Evolutionary conservation across 306 rosid genomes (phyloP).

Genomic region (Fragaria nilgerrensis): DNA sequence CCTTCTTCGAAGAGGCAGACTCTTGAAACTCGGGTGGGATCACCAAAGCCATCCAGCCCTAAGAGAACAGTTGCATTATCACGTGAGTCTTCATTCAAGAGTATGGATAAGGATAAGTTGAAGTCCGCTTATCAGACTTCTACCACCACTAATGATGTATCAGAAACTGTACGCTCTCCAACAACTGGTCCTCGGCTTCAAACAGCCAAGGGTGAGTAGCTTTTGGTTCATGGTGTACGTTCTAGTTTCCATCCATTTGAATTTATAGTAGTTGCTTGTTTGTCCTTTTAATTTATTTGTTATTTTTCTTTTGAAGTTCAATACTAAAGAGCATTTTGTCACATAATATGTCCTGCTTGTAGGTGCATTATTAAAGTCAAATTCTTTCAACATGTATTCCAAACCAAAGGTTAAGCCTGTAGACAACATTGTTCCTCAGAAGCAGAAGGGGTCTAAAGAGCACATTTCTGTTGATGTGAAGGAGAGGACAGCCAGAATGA

Average conservation of each 20-base stretch:
- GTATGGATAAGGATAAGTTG: slow-evolving; percentile 53
- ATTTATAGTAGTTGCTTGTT: neutral
- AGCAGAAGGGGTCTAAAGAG: slow-evolving; percentile 59
- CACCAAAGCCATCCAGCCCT: slow-evolving; percentile 70
- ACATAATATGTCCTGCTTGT: slow-evolving; percentile 16
- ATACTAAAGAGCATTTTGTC: neutral
- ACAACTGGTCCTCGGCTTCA: slow-evolving; percentile 42
- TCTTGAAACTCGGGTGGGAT: slow-evolving; percentile 53
- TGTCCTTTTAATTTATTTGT: neutral
- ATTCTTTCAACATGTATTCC: slow-evolving; percentile 59
- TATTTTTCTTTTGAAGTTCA: neutral
- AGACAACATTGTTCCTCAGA: slow-evolving; percentile 62
- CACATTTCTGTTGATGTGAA: slow-evolving; percentile 45
- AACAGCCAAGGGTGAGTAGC: slow-evolving; percentile 45
- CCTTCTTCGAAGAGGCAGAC: slow-evolving; percentile 62
- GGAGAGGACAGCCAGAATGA: slow-evolving; percentile 50
- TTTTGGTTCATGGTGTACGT: slow-evolving; percentile 6
- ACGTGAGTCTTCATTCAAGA: slow-evolving; percentile 66
- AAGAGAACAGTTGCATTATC: slow-evolving; percentile 44
- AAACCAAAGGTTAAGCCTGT: slow-evolving; percentile 64
- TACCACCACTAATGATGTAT: slow-evolving; percentile 31
- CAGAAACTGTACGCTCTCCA: slow-evolving; percentile 45
- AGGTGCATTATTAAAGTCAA: slow-evolving; percentile 72
- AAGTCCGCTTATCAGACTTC: slow-evolving; percentile 46
- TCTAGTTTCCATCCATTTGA: neutral